Evolutionary conservation across 2,329 filamentous ascomycete genomes (phyloP), one percentile per base, ranked within the genome.

Genomic region (Leptoxyphium fumago): DNA sequence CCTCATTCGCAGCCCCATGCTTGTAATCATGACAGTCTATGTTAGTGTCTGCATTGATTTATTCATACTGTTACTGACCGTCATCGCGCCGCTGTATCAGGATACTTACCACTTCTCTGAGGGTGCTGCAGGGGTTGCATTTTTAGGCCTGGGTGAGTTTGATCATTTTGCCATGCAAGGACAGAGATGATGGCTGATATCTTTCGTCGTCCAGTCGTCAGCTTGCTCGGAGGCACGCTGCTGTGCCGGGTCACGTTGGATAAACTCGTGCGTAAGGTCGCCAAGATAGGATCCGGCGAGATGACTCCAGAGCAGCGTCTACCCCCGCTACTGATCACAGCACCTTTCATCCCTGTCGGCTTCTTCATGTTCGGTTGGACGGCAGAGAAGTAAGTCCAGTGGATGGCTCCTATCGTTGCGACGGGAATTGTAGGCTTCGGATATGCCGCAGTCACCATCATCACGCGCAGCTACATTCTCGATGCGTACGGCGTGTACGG

Each of bases 1-100:
- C 43, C 70, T 85, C 7, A 80, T 84, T 66, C 65, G 66, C 45
- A 80, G 85, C 55, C 81, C 81, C 2, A 84, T 83, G 49, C 76
- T 82, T 18, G 58, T 81, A 10, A 64, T 82, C 9, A 67, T 77
- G 2, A 74, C 73, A 34, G 65, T 84, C 18, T 84, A 83, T 64
- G 73, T 80, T 66, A 77, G 78, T 45, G 78, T 72, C 52, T 66
- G 70, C 46, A 71, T 70, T 52, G 67, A 66, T 13, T 67, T 67
- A 5, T 58, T 70, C 1, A 70, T 70, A 55, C 67, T 70, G 65
- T 58, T 70, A 5, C 70, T 71, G 54, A 61, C 62, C 8, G 67
- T 66, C 26, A 70, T 64, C 52, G 68, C 68, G 0, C 69, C 84
- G 52, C 78, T 85, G 28, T 85, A 79, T 60, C 71, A 79, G 52